Evolutionary conservation across 139 green algal genomes (phyloP), one percentile per base, ranked within the genome.

Genomic region (Volvox africanus): DNA sequence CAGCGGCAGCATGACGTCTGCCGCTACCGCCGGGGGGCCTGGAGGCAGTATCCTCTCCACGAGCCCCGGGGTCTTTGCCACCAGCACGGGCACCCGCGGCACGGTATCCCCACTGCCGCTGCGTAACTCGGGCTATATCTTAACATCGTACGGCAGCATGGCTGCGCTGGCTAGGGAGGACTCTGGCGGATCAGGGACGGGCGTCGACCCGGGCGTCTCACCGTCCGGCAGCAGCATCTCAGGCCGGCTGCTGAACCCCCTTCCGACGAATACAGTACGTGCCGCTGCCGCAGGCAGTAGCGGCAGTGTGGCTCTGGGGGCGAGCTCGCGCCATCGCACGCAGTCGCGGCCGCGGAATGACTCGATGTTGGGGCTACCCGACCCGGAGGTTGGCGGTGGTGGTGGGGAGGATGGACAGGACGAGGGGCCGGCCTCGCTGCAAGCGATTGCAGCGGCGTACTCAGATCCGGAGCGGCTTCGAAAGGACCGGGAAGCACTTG

Each of bases 401-500:
- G 67, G 16, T 22, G 83, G 44, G 35, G 67, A 30, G 13, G 83
- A 44, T 21, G 35, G 20, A 32, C 24, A 18, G 13, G 67, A 80
- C 14, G 68, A 32, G 6, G 24, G 50, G 18, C 35, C 67, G 13
- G 32, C 62, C 26, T 68, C 68, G 33, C 83, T 81, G 24, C 16
- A 50, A 67, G 82, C 82, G 16, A 37, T 65, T 65, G 82, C 82
- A 67, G 65, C 33, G 16, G 65, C 65, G 67, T 80, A 80, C n/a
- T 28, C 26, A 9, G 85, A 89, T 22, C 69, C 37, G 0, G 85
- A 73, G 85, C 85, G 85, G 37, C 69, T 82, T 44, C 69, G 85
- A 13, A 33, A 22, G 44, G 83, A 89, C 22, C 69, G 85, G 14
- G 85, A 89, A 50, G 69, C 69, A 14, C 69, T 89, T n/a, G 85